Conservation (phyloP, 176 grass and related monocot genomes). For the Triticum turgidum region DNA sequence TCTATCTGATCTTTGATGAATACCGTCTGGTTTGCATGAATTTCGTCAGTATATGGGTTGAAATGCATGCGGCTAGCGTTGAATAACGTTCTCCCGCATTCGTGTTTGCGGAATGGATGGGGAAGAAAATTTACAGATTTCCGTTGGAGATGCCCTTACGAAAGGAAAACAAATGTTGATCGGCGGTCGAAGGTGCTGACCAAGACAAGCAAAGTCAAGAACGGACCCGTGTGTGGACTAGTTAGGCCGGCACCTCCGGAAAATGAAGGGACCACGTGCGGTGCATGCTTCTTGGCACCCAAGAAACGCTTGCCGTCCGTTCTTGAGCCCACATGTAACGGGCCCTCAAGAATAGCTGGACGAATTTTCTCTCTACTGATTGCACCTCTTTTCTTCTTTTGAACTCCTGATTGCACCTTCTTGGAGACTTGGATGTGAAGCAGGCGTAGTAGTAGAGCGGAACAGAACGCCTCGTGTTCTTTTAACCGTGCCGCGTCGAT, state of each 20-base stretch:
- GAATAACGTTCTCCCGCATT: too few species aligned
- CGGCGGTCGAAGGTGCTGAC: too few species aligned
- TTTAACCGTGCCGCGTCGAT: too few species aligned
- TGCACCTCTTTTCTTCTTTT: too few species aligned
- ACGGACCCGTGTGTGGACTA: neutral
- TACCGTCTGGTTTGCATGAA: too few species aligned
- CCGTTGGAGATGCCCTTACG: too few species aligned
- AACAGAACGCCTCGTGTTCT: neutral
- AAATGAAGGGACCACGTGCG: neutral
- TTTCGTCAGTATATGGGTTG: too few species aligned
- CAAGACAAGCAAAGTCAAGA: neutral
- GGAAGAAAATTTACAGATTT: too few species aligned
- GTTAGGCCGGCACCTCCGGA: neutral
- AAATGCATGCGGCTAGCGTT: too few species aligned
- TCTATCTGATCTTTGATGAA: too few species aligned
- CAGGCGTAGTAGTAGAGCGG: neutral
- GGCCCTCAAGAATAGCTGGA: neutral
- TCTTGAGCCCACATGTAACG: neutral
- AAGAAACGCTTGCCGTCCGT: neutral
- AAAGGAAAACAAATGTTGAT: too few species aligned
- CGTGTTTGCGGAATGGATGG: too few species aligned
- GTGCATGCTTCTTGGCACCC: conserved; percentile 21
- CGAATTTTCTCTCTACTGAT: neutral
- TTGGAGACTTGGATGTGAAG: neutral
- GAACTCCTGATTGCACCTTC: neutral